Evolutionary conservation across 768 basidiomycete species (phyloP), one percentile per base, ranked within the genome.

Genomic region (Holtermanniella nyarrowii): DNA sequence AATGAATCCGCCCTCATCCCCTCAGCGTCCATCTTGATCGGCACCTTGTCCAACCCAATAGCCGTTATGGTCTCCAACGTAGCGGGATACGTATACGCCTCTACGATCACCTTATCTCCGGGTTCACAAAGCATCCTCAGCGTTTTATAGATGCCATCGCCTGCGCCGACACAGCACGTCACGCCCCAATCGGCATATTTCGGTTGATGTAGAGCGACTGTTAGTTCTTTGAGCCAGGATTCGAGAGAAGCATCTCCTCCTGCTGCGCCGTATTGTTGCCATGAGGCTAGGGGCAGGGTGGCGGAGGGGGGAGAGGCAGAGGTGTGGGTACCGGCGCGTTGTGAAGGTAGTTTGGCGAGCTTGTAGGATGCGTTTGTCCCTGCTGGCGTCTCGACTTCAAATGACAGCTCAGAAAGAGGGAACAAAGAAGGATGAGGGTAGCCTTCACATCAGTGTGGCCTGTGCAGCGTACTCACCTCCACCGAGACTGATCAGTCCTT

Each of bases 91-190:
- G 56, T 54, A 24, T 40, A 50, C 0, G 26, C 20, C 40, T 58
- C 56, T 45, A 47, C 44, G 27, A 58, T 27, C 26, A 58, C 41
- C 2, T 48, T 48, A 31, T 58, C 56, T 20, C 56, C 56, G 13
- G 25, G 16, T 43, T 58, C 53, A 44, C 49, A 51, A 21, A 58
- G 52, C 3, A 58, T 52, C 53, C 47, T 24, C 7, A 54, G 24
- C 11, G 25, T 26, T 11, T 18, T 16, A 13, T 46, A 16, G 24
- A 46, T 46, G 18, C 22, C 45, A 16, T 16, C n/a, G 11, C 45
- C 45, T 11, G 22, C n/a, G 13, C 45, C 45, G 20, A 24, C 45
- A 10, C 20, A 22, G 22, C 16, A 16, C 22, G 24, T 23, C n/a
- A 46, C n/a, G 25, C 24, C 45, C 45, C 45, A 46, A 10, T 22